Evolutionary conservation across 2,329 filamentous ascomycete species (phyloP), one percentile per base, ranked within the genome.

Genomic region (Tolypocladium endophyticum): DNA sequence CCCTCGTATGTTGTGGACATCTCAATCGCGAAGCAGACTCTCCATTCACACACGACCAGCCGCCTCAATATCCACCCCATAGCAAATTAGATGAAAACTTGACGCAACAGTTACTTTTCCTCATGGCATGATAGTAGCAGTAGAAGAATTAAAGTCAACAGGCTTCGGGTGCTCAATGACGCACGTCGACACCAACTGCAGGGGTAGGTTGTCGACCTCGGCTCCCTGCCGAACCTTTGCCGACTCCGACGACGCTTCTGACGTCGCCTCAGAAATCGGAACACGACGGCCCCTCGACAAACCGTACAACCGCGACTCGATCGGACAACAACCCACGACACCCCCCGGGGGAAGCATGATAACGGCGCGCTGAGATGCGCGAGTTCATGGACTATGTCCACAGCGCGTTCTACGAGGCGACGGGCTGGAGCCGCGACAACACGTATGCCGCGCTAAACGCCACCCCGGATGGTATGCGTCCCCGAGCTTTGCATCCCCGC

Each of bases 381-480:
- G 88, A 92, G 77, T 97, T 96, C 79, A 96, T 97, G 90, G 92
- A 96, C 77, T 93, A 95, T 79, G 88, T 97, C 78, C 91, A 96
- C 76, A 84, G 88, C 76, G 89, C 90, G 69, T 97, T 96, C 77
- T 90, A 91, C 73, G 82, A 89, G 72, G 87, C 89, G 60, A 92
- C 92, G 54, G 84, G 88, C 72, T 97, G 92, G 92, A 89, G 92
- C 71, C 82, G 86, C 69, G 91, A 97, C 79, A 96, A 96, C 75
- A 94, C 90, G 62, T 97, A 97, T 77, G 87, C 90, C 66, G 85
- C 87, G 64, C 79, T 97, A 69, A 96, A 92, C 67, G 86, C 88
- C 60, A 95, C 91, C 4, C 86, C 90, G 55, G 85, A 91, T 78
- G 89, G 88, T 89, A 79, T 64, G 75, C 50, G 8, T 2, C 47